Percentiles rank a stretch among this genome's conserved stretches.
Evolutionary conservation across 371 early-diverging fungal species (phyloP).

Genomic region (Nematocida sp.): DNA sequence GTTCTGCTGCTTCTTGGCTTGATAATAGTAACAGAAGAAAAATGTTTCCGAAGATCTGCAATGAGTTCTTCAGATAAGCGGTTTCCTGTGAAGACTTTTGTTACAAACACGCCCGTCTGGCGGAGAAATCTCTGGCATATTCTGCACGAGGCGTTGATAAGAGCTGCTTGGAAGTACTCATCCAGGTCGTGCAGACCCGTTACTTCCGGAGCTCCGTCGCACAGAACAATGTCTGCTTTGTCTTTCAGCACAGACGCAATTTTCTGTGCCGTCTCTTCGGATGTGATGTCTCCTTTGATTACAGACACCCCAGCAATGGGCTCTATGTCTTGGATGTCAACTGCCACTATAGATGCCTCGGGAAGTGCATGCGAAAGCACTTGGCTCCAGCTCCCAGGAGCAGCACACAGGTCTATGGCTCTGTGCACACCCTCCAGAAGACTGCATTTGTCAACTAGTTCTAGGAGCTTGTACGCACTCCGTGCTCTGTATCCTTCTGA

Average conservation of each 20-base stretch:
- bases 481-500: constrained; percentile 61
- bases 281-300: constrained; percentile 95
- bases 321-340: constrained; percentile 94
- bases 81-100: constrained; percentile 67
- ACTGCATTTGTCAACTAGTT: constrained; percentile 56
- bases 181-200: constrained; percentile 96
- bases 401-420: constrained; percentile 63
- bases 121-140: constrained; percentile 88
- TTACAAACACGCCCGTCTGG: constrained; percentile 11
- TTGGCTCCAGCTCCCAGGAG: constrained; percentile 64
- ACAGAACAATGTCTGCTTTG: constrained; percentile 83
- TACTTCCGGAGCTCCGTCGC: constrained; percentile 95
- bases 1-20: constrained; percentile 88
- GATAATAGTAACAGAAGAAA: constrained; percentile 73
- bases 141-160: constrained; percentile 76
- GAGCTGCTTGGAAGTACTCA: constrained; percentile 90
- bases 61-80: constrained; percentile 78
- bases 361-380: constrained; percentile 57
- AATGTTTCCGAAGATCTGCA: constrained; percentile 80
- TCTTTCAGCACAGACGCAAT: constrained; percentile 77
- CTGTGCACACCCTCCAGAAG: constrained; percentile 35
- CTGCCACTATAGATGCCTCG: constrained; percentile 73
- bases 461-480: constrained; percentile 62
- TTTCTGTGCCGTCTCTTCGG: constrained; percentile 75
- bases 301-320: constrained; percentile 83